Base-by-base conservation (phyloP, 805 yeast species). In the Starmera pachycereana region DNA sequence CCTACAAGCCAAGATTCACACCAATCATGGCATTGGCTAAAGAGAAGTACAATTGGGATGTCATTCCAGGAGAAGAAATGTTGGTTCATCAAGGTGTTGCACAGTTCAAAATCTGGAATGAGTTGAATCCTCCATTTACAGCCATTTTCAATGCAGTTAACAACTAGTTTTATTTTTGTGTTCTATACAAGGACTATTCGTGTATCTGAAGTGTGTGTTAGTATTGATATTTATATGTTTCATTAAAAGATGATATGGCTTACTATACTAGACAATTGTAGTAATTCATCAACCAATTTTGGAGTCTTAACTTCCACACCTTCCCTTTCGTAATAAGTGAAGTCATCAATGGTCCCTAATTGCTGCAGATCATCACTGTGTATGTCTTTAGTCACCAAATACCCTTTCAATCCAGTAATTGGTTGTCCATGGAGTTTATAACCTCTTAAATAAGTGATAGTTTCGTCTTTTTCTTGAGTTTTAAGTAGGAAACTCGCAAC, bases 31-130 rank as follows among this genome's bases (percentile, higher is more conserved):
- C 67, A 50, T 56, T 83, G 19, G 96, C 97, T 8, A 56, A 57
- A 27, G 74, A 71, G 28, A 66, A 72, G 49, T 71, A 60, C 45
- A 71, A 72, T 8, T 87, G 96, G 95, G 69, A 67, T n/a, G 81
- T 80, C n/a, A 72, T 90, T 48, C 83, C 89, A 8, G 99, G 99
- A 11, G 77, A 82, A 30, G 86, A 88, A 53, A 84, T 94, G 92
- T 71, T 92, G 47, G 88, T 89, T 13, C 79, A 84, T 61, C 98
- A 92, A 63, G 99, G 97, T 37, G 79, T 84, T 37, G 85, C 74
- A 47, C 98, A 92, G 63, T 88, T 89, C 57, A 64, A 71, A 46
- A 61, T 76, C 41, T 90, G 94, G 81, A 85, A 83, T 10, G 81
- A 82, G 0, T 58, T 69, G 37, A 61, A 52, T 25, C 80, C 89